Evolutionary conservation across 1,284 basidiomycete genomes (phyloP), one percentile per base, ranked within the genome.

Genomic region (Leccinum subfulvum): DNA sequence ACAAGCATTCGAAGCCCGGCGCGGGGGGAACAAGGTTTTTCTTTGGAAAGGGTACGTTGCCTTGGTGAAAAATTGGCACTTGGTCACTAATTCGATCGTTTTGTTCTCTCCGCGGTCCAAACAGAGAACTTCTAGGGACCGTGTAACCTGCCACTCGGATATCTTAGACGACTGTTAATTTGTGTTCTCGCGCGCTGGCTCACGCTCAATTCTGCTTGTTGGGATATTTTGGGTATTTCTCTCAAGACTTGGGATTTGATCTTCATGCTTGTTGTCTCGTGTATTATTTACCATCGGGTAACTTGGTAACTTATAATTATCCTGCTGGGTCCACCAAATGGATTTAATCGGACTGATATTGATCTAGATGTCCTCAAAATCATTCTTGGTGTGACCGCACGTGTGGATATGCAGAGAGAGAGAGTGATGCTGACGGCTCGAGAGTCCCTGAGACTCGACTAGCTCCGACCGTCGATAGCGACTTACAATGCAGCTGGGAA

Each of bases 1-100:
- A 94, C 81, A 92, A 92, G 77, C 92, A 90, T 76, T 94, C 92
- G n/a, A 83, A 83, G 58, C 86, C 91, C 18, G 83, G 83, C 61
- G 87, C 89, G 9, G 83, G 85, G 61, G 90, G 90, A 16, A 92
- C 91, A 9, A 80, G 89, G 67, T 96, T 95, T 84, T 94, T 91
- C 82, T 95, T 90, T 69, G 92, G 92, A 61, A 94, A 95, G 77
- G 92, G 82, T 84, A 63, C 18, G 44, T 47, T 47, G n/a, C 44
- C 44, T 47, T 47, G 18, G 18, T 47, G 44, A 18, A 13, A 47
- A 56, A 13, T 30, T 11, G 37, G 57, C 4, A 28, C 33, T n/a
- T 4, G 4, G 28, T 57, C 26, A 3, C 41, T 68, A 16, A 69
- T 53, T 53, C 1, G 21, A 51, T 57, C 7, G n/a, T 14, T 52